Evolutionary conservation across 2,329 filamentous ascomycete species (phyloP).

Genomic region (Fusarium pseudonygamai): DNA sequence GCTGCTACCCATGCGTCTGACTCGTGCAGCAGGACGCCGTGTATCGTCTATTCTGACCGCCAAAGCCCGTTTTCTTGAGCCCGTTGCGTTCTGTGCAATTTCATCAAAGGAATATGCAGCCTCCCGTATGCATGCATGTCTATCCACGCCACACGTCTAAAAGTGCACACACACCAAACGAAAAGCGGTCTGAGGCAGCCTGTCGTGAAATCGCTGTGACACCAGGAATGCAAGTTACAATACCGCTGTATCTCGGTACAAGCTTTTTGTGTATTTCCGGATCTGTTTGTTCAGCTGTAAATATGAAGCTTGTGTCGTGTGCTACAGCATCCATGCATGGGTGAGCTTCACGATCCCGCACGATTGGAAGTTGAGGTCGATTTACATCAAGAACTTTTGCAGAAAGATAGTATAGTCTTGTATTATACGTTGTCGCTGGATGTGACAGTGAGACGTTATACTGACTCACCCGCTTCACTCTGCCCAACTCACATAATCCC

Average conservation of each 20-base stretch:
- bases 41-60: conserved; percentile 17
- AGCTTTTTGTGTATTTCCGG: background rate
- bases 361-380: background rate
- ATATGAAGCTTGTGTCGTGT: conserved; percentile 25
- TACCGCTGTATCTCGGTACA: background rate
- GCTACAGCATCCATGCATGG: background rate
- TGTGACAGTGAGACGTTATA: conserved; percentile 29
- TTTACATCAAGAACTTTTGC: conserved; percentile 1
- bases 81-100: background rate
- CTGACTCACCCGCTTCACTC: background rate
- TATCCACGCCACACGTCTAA: conserved; percentile 9
- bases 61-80: background rate
- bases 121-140: conserved; percentile 21
- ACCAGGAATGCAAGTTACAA: background rate
- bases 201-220: background rate
- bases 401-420: background rate
- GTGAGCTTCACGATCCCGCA: conserved; percentile 2
- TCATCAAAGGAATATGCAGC: conserved; percentile 8
- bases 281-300: conserved; percentile 3
- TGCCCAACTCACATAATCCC: background rate
- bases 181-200: background rate
- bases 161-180: background rate
- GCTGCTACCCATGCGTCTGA: conserved; percentile 17
- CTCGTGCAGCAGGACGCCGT: conserved; percentile 24
- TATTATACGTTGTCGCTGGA: background rate